Base-by-base conservation (phyloP, 441 rosid species). In the Populus hybrid region DNA sequence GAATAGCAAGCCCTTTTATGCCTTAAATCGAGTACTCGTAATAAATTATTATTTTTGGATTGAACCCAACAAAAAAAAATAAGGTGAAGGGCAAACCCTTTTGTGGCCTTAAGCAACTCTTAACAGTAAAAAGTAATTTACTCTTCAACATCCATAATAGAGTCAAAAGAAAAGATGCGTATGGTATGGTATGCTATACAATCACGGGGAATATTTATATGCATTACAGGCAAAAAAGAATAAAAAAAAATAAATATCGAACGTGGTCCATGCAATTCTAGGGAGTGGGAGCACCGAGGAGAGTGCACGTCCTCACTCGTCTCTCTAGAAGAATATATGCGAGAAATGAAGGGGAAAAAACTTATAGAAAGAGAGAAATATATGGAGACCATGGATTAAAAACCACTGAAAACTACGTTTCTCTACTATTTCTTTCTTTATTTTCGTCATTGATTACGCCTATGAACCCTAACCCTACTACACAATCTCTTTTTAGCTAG, bases 251-350 rank as follows among this genome's bases (percentile, higher is more conserved):
- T 40, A 40, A n/a, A 7, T 19, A 59, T 59, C 23, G 10, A 73
- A 82, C 78, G 87, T 79, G 87, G 89, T 84, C 89, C 89, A 86
- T 77, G 82, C 78, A 74, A 68, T 73, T 73, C 78, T 80, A 71
- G 74, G 79, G 53, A 80, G 78, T 74, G 77, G 73, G 64, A 59
- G 64, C 24, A 59, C 10, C 5, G 75, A 79, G 67, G 63, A 34
- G 64, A 72, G 74, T 80, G 81, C 84, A 80, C 82, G 83, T 82
- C 53, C 82, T 73, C 69, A 3, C 74, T 57, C 23, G 1, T 19
- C 53, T 79, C 40, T 71, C 73, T 66, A 1, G 2, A 1, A 2
- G 19, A 59, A 53, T 7, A 30, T 30, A 30, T 30, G 32, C 32
- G 3, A 30, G 32, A 30, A 30, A 30, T 30, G 32, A 30, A 30